These are phyloP conservation scores for Metschnikowia henanensis DNA, from an alignment of 805 yeast genomes.

Conservation along the genomic window DNA sequence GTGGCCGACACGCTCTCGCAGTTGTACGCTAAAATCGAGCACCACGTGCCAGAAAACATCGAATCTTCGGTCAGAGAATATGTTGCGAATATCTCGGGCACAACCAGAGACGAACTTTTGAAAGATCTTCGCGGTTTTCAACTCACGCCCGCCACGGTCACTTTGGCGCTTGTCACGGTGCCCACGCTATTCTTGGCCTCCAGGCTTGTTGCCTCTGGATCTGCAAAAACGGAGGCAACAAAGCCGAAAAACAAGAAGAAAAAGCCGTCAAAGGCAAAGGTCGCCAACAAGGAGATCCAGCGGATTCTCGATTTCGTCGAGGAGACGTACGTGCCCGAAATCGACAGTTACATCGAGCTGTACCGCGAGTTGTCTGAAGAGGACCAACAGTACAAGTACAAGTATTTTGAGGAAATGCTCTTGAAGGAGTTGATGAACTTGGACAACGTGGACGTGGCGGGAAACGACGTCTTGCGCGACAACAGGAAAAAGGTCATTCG, in stretches of 20 bases:
- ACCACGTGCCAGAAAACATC: slow-evolving; percentile 5
- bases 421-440: slow-evolving; percentile 64
- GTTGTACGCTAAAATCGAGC: slow-evolving; percentile 2
- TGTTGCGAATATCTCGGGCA: slow-evolving; percentile 12
- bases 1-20: slow-evolving; percentile 5
- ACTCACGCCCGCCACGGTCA: slow-evolving; percentile 35
- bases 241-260: slow-evolving; percentile 32
- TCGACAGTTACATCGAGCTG: slow-evolving; percentile 16
- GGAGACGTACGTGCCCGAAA: slow-evolving; percentile 36
- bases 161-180: slow-evolving; percentile 30
- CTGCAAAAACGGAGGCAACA: slow-evolving; percentile 9
- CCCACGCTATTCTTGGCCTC: slow-evolving; percentile 28
- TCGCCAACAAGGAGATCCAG: slow-evolving; percentile 40
- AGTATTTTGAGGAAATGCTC: slow-evolving; percentile 65
- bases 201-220: slow-evolving; percentile 13
- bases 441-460: slow-evolving; percentile 60
- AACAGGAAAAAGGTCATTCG: slow-evolving; percentile 61
- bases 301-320: slow-evolving; percentile 41
- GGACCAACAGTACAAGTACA: slow-evolving; percentile 46
- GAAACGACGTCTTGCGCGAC: slow-evolving; percentile 51
- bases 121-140: slow-evolving; percentile 30
- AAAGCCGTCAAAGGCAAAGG: slow-evolving; percentile 40
- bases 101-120: slow-evolving; percentile 25
- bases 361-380: slow-evolving; percentile 10
- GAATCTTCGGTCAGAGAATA: slow-evolving; percentile 12